Evolutionary conservation across 495 filamentous ascomycete species (phyloP).

Genomic region (Pyrenopolyporus hunteri): DNA sequence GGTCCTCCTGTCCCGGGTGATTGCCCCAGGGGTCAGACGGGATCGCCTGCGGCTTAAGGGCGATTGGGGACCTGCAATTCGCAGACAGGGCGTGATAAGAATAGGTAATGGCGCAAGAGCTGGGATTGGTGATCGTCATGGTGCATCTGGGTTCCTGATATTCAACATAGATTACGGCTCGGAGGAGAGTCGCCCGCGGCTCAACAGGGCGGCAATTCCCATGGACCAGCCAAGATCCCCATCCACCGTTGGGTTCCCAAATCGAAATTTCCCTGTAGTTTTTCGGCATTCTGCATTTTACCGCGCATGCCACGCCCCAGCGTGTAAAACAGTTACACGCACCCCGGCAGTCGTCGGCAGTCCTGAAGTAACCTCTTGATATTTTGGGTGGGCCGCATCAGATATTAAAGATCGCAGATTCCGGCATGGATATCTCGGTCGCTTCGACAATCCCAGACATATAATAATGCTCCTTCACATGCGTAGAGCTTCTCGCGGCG

Average conservation of each 20-base stretch:
- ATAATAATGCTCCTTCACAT: constrained; percentile 1
- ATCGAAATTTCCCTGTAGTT: not conserved
- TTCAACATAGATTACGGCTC: constrained; percentile 32
- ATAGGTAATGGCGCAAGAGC: constrained; percentile 30
- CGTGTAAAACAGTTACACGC: constrained; percentile 12
- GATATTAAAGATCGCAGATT: constrained; percentile 24
- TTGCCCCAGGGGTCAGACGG: constrained; percentile 23
- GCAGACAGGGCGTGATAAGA: constrained; percentile 17
- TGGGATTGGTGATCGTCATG: constrained; percentile 27
- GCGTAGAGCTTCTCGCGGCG: not conserved
- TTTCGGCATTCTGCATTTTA: constrained; percentile 9
- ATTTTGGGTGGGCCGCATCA: constrained; percentile 13
- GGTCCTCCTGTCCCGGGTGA: constrained; percentile 4
- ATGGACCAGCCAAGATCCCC: constrained; percentile 1
- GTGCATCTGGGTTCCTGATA: constrained; percentile 32
- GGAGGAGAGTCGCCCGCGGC: constrained; percentile 29
- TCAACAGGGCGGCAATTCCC: constrained; percentile 20
- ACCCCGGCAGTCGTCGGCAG: constrained; percentile 19
- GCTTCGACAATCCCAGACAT: not conserved
- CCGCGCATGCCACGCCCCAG: not conserved
- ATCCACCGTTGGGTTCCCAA: constrained; percentile 13
- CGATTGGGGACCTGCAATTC: constrained; percentile 16
- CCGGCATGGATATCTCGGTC: not conserved
- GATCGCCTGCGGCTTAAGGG: constrained; percentile 29
- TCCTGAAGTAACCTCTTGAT: constrained; percentile 8